These are phyloP conservation scores for Aspergillus oerlinghausenensis DNA, from an alignment of 2,329 filamentous ascomycete genomes.

Conservation along the genomic window DNA sequence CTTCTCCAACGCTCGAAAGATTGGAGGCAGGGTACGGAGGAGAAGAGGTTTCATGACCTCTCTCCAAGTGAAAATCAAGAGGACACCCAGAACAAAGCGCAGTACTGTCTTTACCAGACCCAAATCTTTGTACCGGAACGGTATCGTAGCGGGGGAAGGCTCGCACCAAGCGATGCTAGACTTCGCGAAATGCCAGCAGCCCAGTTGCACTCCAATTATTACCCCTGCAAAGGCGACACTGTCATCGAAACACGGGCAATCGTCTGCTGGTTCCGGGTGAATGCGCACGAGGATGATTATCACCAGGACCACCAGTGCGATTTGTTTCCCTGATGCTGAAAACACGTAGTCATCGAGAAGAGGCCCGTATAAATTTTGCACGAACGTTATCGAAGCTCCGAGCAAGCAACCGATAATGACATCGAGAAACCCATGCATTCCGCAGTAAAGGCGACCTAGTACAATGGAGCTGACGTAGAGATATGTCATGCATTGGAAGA, in stretches of 20 bases:
- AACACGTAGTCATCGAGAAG: conserved; percentile 68
- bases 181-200: conserved; percentile 74
- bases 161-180: conserved; percentile 50
- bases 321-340: conserved; percentile 59
- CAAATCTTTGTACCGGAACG: conserved; percentile 62
- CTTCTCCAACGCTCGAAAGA: conserved; percentile 82
- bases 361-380: conserved; percentile 53
- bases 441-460: conserved; percentile 88
- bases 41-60: conserved; percentile 82
- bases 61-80: conserved; percentile 84
- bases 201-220: conserved; percentile 76
- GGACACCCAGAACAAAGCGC: conserved; percentile 73
- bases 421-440: conserved; percentile 97
- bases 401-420: conserved; percentile 75
- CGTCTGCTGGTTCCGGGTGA: conserved; percentile 92
- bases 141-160: conserved; percentile 56
- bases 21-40: conserved; percentile 70
- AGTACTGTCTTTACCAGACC: conserved; percentile 60
- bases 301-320: conserved; percentile 59
- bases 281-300: conserved; percentile 77
- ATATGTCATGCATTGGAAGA: conserved; percentile 67
- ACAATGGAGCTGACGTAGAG: conserved; percentile 87
- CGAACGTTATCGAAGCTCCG: conserved; percentile 60
- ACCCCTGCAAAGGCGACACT: conserved; percentile 91
- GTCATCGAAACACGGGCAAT: conserved; percentile 96